A percentile compares a stretch with the other conserved stretches of the same genome.
Conservation (phyloP, 345 rosid species). For the Melaleuca quinquenervia region DNA sequence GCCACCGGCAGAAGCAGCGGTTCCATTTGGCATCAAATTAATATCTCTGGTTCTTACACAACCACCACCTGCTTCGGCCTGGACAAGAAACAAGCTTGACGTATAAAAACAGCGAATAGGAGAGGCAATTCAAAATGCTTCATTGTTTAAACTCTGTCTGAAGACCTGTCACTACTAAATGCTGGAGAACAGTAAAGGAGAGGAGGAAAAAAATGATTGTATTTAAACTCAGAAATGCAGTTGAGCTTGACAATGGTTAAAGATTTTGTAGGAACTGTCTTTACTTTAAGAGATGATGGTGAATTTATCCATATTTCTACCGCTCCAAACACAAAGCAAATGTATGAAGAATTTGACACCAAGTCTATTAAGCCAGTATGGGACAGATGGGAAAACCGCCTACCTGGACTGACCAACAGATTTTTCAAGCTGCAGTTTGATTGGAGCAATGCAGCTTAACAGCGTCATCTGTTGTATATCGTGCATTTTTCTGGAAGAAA, state of each 20-base stretch:
- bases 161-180: not conserved
- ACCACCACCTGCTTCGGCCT: conserved; percentile 37
- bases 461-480: not conserved
- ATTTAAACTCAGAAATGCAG: not conserved
- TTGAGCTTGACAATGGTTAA: not conserved
- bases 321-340: not conserved
- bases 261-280: not conserved
- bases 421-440: not conserved
- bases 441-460: not conserved
- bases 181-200: not conserved
- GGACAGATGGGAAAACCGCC: not conserved
- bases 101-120: conserved; percentile 16
- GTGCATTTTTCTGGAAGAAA: not conserved
- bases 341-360: not conserved
- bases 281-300: not conserved
- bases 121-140: conserved; percentile 22
- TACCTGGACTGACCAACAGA: not conserved
- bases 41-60: conserved; percentile 50
- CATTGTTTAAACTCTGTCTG: not conserved
- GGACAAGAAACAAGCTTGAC: conserved; percentile 10
- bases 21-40: conserved; percentile 48
- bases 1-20: conserved; percentile 67
- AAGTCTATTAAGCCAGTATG: not conserved
- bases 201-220: not conserved
- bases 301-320: not conserved